Conservation (phyloP, 192 early-diverging fungal species). For the Bifiguratus adelaidae region DNA sequence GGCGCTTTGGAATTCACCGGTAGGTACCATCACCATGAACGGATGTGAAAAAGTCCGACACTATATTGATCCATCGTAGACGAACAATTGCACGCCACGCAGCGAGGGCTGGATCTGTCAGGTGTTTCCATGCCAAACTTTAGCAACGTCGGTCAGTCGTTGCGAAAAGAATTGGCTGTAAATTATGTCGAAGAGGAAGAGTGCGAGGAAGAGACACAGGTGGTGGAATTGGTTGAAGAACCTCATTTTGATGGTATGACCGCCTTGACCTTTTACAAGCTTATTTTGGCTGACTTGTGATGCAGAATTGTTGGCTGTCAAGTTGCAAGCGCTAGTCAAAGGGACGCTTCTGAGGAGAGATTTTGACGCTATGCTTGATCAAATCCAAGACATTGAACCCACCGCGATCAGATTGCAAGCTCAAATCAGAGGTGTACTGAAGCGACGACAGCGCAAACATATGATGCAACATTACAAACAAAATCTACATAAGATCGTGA, state of each 20-base stretch:
- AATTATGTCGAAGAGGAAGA: background rate
- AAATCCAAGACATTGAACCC: constrained; percentile 38
- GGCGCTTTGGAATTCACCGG: constrained; percentile 87
- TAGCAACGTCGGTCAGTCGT: constrained; percentile 62
- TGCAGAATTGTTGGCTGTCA: too few relatives aligned
- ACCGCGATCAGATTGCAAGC: too few relatives aligned
- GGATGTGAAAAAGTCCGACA: too few relatives aligned
- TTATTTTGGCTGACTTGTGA: too few relatives aligned
- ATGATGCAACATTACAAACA: constrained; percentile 43
- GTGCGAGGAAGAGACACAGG: background rate
- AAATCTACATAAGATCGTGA: constrained; percentile 68
- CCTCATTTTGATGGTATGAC: too few relatives aligned
- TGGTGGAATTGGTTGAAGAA: too few relatives aligned
- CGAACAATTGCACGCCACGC: constrained; percentile 63
- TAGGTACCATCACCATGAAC: too few relatives aligned
- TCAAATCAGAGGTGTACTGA: constrained; percentile 45
- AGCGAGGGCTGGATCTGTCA: constrained; percentile 71
- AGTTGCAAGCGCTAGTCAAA: too few relatives aligned
- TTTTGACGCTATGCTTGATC: too few relatives aligned
- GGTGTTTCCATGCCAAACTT: constrained; percentile 87
- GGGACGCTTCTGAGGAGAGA: too few relatives aligned
- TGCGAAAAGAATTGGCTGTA: constrained; percentile 38
- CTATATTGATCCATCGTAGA: constrained; percentile 22
- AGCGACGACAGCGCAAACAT: constrained; percentile 45
- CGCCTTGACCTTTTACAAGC: too few relatives aligned